phyloP scores from a whole-genome alignment of 2,329 filamentous ascomycete species.

The Alternaria sp. region DNA sequence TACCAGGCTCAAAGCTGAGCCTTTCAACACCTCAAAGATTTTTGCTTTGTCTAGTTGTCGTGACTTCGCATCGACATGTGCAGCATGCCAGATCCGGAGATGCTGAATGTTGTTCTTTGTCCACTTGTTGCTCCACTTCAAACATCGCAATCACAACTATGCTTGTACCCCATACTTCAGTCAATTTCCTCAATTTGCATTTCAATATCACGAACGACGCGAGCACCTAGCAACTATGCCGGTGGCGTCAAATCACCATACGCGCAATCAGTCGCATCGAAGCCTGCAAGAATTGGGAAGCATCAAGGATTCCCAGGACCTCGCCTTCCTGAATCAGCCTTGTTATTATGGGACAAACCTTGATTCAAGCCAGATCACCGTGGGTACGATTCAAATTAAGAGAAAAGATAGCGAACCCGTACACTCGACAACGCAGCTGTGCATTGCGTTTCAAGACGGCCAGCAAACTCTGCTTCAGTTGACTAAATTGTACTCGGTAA shows the following conservation, averaged over 20 bases:
- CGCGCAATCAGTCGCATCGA: not conserved
- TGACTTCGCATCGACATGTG: not conserved
- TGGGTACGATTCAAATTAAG: not conserved
- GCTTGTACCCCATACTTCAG: not conserved
- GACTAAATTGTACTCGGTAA: not conserved
- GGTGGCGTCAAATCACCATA: not conserved
- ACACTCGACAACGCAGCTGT: not conserved
- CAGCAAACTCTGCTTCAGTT: not conserved
- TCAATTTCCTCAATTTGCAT: not conserved
- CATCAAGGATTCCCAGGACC: not conserved
- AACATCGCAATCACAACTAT: not conserved
- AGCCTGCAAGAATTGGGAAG: not conserved
- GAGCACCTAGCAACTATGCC: not conserved
- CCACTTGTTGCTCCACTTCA: not conserved
- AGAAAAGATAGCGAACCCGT: not conserved
- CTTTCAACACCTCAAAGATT: not conserved
- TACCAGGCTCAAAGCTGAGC: not conserved
- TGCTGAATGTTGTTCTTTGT: constrained; percentile 1
- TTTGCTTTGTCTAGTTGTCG: not conserved
- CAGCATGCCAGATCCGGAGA: not conserved
- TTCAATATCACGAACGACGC: not conserved
- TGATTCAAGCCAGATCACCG: not conserved
- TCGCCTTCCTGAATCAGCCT: not conserved
- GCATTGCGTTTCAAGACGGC: not conserved
- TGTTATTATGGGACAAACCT: not conserved